A percentile compares a stretch with the other conserved stretches of the same genome.
Conservation (phyloP, 2,329 filamentous ascomycete species). For the Fusarium xylarioides region DNA sequence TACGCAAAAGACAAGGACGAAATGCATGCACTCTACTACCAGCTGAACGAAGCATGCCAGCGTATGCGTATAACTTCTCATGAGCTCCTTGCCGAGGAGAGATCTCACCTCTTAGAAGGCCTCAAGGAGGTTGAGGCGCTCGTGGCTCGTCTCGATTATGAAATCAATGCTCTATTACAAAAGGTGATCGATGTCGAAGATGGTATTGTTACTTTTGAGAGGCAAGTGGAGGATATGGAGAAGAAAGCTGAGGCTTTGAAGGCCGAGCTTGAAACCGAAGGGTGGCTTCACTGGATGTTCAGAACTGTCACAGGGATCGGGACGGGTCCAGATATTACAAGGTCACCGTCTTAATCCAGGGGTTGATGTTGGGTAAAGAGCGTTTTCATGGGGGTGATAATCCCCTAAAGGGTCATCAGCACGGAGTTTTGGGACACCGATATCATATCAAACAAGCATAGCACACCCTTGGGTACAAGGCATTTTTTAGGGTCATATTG, state of each 20-base stretch:
- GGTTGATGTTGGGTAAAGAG: not conserved
- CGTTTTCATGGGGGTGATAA: conserved; percentile 1
- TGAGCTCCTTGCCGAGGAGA: conserved; percentile 75
- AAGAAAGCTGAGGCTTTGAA: conserved; percentile 70
- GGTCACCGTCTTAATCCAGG: conserved; percentile 33
- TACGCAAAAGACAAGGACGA: conserved; percentile 72
- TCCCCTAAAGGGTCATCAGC: conserved; percentile 7
- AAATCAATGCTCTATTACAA: conserved; percentile 80
- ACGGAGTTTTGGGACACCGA: conserved; percentile 28
- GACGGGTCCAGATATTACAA: conserved; percentile 65
- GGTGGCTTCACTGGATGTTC: conserved; percentile 71
- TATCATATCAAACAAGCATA: conserved; percentile 11
- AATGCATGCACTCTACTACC: conserved; percentile 73
- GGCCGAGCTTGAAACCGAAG: conserved; percentile 68
- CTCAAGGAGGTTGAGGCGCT: conserved; percentile 83
- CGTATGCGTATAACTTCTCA: conserved; percentile 72
- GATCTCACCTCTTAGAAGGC: conserved; percentile 72
- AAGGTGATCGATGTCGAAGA: conserved; percentile 90
- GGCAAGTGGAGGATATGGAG: conserved; percentile 78
- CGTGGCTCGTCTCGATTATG: conserved; percentile 89
- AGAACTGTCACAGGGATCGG: conserved; percentile 69
- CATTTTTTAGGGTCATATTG: conserved; percentile 7
- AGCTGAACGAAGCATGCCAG: conserved; percentile 75
- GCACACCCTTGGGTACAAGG: not conserved
- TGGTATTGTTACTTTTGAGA: conserved; percentile 80